A percentile compares a stretch with the other conserved stretches of the same genome.
Evolutionary conservation across 192 early-diverging fungal species (phyloP).

Genomic region (Paraglomus occultum): DNA sequence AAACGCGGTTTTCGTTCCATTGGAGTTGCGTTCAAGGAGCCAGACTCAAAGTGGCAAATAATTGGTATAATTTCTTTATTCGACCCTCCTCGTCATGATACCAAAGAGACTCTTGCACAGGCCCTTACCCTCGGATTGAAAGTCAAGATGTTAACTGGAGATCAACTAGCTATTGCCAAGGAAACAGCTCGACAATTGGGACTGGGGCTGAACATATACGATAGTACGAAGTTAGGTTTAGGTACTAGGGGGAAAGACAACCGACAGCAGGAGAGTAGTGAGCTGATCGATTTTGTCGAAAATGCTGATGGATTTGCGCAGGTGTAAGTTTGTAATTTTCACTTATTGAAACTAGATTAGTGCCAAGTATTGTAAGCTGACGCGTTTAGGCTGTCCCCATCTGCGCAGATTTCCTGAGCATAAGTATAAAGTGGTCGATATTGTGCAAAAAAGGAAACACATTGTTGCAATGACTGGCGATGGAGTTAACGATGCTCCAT

Average conservation of each 20-base stretch:
- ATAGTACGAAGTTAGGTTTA: constrained; percentile 54
- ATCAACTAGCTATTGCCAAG: constrained; percentile 61
- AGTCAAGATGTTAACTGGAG: constrained; percentile 95
- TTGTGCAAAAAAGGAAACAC: constrained; percentile 73
- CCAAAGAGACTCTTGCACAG: constrained; percentile 77
- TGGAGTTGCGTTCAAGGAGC: constrained; percentile 68
- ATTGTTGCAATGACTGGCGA: constrained; percentile 92
- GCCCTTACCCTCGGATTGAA: constrained; percentile 71
- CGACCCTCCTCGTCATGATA: constrained; percentile 76
- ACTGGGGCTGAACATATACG: constrained; percentile 75
- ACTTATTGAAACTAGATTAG: no score
- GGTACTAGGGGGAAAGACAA: constrained; percentile 56
- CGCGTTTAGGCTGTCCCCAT: constrained; percentile 46
- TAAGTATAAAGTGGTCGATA: constrained; percentile 96
- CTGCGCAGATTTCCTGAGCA: constrained; percentile 72
- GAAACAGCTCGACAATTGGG: constrained; percentile 64
- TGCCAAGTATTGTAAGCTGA: background rate
- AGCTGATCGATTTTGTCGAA: constrained; percentile 33
- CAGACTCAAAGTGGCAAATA: constrained; percentile 65
- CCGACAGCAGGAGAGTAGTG: constrained; percentile 35
- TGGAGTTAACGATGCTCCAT: constrained; percentile 80
- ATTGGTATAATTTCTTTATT: constrained; percentile 74
- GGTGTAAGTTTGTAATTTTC: no score
- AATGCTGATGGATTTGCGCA: constrained; percentile 42
- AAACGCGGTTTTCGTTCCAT: constrained; percentile 59